Conservation (phyloP, 192 early-diverging fungal genomes). For the Backusella tarrabulga region DNA sequence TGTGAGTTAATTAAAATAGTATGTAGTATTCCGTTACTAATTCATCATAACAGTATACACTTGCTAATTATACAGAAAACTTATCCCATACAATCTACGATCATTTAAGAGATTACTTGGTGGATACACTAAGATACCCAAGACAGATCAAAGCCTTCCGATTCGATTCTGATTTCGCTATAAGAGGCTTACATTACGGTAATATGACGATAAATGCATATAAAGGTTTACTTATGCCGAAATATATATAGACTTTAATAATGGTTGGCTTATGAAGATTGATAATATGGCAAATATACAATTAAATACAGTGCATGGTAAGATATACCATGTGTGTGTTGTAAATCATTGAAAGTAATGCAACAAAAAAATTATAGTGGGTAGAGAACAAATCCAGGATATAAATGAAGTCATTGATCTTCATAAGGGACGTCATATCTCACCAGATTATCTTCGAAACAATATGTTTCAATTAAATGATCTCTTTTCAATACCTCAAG, state of each 20-base stretch:
- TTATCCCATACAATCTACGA: constrained; percentile 58
- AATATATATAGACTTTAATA: constrained; percentile 35
- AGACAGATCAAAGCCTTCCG: constrained; percentile 32
- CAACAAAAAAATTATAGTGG: constrained; percentile 29
- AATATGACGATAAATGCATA: background rate
- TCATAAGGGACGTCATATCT: constrained; percentile 57
- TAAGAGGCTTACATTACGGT: constrained; percentile 60
- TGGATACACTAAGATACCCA: constrained; percentile 54
- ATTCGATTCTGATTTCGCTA: constrained; percentile 59
- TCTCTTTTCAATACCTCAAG: constrained; percentile 55
- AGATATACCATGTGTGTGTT: background rate
- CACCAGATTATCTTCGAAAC: constrained; percentile 51
- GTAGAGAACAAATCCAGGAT: constrained; percentile 52
- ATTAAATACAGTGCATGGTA: constrained; percentile 45
- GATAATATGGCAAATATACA: constrained; percentile 63
- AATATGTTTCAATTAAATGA: constrained; percentile 64
- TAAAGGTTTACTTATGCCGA: too few species aligned
- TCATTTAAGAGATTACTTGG: constrained; percentile 54
- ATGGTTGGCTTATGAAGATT: constrained; percentile 64
- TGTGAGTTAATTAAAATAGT: constrained; percentile 4
- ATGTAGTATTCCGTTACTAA: background rate
- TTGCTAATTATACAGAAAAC: constrained; percentile 57
- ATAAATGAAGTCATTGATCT: constrained; percentile 51
- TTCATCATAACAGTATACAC: constrained; percentile 42
- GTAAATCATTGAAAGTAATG: too few species aligned